phyloP scores from a whole-genome alignment of 2,329 filamentous ascomycete species.

The Monosporascus ibericus region DNA sequence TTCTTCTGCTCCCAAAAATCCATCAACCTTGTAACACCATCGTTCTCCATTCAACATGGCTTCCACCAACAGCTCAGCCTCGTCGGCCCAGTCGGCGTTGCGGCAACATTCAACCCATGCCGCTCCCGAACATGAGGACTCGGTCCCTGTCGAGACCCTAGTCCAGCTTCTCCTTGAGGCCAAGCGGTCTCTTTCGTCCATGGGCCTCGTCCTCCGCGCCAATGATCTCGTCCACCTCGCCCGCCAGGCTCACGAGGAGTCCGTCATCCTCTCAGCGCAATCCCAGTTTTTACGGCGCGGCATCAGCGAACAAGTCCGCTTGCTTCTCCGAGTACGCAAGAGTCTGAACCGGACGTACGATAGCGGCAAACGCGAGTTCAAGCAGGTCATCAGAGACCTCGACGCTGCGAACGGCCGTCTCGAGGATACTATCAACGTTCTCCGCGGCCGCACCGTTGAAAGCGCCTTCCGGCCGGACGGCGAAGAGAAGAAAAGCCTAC shows the following conservation, averaged over 20 bases:
- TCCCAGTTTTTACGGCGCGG: conserved; percentile 61
- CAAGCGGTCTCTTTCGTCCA: conserved; percentile 80
- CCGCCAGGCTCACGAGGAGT: conserved; percentile 70
- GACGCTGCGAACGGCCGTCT: conserved; percentile 62
- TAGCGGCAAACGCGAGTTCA: conserved; percentile 53
- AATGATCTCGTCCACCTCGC: conserved; percentile 79
- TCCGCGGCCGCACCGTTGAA: conserved; percentile 60
- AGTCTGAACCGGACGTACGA: conserved; percentile 51
- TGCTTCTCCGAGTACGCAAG: conserved; percentile 45
- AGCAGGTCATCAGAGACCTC: conserved; percentile 55
- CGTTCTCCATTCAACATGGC: conserved; percentile 17
- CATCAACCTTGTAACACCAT: neutral
- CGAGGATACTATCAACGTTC: conserved; percentile 58
- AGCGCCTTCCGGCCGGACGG: conserved; percentile 53
- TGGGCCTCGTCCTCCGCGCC: conserved; percentile 75
- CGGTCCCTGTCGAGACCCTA: conserved; percentile 63
- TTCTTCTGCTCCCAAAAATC: neutral
- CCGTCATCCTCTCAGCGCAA: conserved; percentile 64
- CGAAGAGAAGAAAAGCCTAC: conserved; percentile 55
- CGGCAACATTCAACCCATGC: conserved; percentile 18
- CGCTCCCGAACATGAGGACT: conserved; percentile 30
- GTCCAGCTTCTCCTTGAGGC: conserved; percentile 80
- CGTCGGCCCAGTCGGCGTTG: conserved; percentile 14
- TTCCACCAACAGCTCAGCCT: conserved; percentile 16
- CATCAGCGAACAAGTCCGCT: conserved; percentile 48